Conservation (phyloP, 495 filamentous ascomycete species). For the Aspergillus coremiiformis region DNA sequence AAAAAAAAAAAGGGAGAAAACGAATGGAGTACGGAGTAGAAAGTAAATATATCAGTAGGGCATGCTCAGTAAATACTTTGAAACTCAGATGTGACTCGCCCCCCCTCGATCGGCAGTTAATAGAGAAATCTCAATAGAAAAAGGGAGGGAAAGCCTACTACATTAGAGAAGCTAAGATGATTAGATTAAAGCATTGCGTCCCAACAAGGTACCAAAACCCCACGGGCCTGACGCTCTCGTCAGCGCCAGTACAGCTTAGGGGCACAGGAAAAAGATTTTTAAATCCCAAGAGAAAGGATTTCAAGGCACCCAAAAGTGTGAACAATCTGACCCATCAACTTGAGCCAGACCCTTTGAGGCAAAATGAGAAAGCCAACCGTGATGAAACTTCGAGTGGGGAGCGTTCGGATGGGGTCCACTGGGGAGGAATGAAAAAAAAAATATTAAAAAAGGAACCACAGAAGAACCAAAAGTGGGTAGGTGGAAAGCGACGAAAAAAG, state of each 20-base stretch:
- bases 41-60: neutral
- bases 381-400: constrained; percentile 8
- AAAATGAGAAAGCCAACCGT: constrained; percentile 1
- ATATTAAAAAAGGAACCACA: constrained; percentile 1
- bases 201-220: neutral
- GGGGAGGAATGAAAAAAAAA: neutral
- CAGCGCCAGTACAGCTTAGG: neutral
- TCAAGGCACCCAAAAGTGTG: neutral
- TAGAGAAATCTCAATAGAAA: neutral
- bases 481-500: neutral
- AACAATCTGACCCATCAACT: constrained; percentile 7
- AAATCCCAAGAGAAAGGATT: neutral
- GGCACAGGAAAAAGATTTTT: neutral
- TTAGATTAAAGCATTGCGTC: neutral
- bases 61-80: neutral
- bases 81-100: neutral
- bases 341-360: constrained; percentile 4
- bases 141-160: neutral
- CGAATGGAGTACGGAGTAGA: neutral
- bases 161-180: neutral
- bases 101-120: neutral
- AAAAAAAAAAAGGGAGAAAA: neutral
- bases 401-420: constrained; percentile 10
- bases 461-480: neutral
- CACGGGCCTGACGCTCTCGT: neutral